Conservation (phyloP, 176 grass and related monocot genomes). For the Oropetium thomaeum region DNA sequence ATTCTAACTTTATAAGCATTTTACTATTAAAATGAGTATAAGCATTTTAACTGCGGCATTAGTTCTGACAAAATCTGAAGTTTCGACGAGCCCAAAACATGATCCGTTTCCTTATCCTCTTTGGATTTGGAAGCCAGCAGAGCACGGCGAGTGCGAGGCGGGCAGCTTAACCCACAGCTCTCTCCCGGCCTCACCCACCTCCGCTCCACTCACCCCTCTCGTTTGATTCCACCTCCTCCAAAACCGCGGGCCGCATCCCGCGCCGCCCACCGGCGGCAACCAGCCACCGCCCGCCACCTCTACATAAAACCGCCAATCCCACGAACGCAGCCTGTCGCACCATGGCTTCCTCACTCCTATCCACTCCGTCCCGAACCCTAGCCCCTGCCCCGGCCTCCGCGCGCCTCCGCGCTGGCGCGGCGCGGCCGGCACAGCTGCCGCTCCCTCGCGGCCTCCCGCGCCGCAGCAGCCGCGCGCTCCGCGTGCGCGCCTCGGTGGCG, state of each 20-base stretch:
- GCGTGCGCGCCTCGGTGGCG: conserved; percentile 57
- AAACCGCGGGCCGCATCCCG: conserved; percentile 47
- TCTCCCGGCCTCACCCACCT: not conserved
- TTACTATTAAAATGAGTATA: not conserved
- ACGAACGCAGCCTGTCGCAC: not conserved
- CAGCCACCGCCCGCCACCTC: not conserved
- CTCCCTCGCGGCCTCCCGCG: not conserved
- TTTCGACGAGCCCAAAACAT: conserved; percentile 5
- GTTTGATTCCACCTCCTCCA: conserved; percentile 34
- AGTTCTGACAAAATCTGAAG: not conserved
- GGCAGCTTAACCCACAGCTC: not conserved
- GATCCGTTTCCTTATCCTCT: conserved; percentile 57
- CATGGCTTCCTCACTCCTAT: conserved; percentile 64
- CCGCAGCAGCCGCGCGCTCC: conserved; percentile 14
- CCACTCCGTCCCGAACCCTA: conserved; percentile 36
- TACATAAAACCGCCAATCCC: conserved; percentile 3
- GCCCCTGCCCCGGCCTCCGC: not conserved
- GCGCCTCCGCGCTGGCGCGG: not conserved
- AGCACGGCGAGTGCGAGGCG: not conserved
- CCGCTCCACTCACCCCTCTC: not conserved
- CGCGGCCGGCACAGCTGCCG: not conserved
- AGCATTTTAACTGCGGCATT: not conserved
- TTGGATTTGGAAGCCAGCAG: not conserved
- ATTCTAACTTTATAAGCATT: not conserved
- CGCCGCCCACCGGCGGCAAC: conserved; percentile 50